Evolutionary conservation across 2,329 filamentous ascomycete genomes (phyloP), one percentile per base, ranked within the genome.

Genomic region (Grosmannia serpens): DNA sequence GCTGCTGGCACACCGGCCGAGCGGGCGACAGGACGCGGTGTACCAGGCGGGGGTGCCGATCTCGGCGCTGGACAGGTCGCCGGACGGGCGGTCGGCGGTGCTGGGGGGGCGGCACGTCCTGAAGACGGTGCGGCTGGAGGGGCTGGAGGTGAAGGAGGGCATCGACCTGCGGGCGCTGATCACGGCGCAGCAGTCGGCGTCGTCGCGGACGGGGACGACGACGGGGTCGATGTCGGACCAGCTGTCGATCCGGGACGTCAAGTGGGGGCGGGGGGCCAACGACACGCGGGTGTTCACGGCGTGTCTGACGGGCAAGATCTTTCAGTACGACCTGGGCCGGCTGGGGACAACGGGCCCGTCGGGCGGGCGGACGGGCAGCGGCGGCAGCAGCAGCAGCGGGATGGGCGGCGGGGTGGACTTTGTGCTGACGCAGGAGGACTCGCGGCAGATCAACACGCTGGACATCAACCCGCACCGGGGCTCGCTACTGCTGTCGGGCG

Each of bases 231-330:
- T 70, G 9, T 67, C 74, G 53, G 83, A 86, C 61, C 82, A 85
- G 67, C 73, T 86, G 54, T 84, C 82, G 41, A 84, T 86, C 62
- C 79, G 80, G 63, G 81, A 84, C 61, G 81, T 83, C 55, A 83
- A 81, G 66, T 83, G 83, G 77, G 74, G 74, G 8, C 72, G 66
- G 1, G 67, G 67, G 26, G 74, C 79, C 33, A 50, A 26, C 59
- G 75, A 77, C 61, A 75, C 76, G 17, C 78, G 75, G 44, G 76
- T 86, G 57, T 82, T 84, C 63, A 86, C 83, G 0, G 83, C 83
- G 3, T 84, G 82, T 65, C 78, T 80, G 55, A 83, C 80, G 61
- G 83, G 83, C 65, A 82, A 82, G 68, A 84, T 86, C 63, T 85
- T 85, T 61, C 75, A 81, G 60, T 86, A 86, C 65, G 82, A 86